These are phyloP conservation scores for Hamamelis virginiana DNA, from an alignment of 164 flowering plant genomes.

Conservation along the genomic window DNA sequence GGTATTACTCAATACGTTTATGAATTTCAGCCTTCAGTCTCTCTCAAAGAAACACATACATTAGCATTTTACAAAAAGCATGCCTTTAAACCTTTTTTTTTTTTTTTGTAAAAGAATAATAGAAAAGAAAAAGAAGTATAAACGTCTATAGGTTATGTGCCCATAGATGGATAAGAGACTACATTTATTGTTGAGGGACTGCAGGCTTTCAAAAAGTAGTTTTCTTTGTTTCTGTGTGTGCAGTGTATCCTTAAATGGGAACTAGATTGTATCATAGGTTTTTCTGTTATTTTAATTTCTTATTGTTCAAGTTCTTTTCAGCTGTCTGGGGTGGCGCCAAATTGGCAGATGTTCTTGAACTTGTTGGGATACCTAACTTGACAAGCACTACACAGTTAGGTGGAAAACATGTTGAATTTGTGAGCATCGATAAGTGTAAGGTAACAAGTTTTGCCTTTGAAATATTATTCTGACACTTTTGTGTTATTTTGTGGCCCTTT, in stretches of 20 bases:
- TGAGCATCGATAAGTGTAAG: constrained; percentile 93
- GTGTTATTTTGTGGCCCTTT: neutral
- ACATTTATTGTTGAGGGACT: neutral
- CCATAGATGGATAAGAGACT: neutral
- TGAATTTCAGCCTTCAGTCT: neutral
- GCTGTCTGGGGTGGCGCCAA: constrained; percentile 96
- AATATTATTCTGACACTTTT: neutral
- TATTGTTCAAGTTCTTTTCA: constrained; percentile 27
- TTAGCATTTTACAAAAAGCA: no score
- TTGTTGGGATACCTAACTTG: constrained; percentile 69
- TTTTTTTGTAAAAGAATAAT: no score
- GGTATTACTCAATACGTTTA: neutral
- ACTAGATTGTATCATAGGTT: neutral
- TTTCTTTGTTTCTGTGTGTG: no score
- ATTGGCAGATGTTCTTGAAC: constrained; percentile 89
- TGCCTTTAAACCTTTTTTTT: no score
- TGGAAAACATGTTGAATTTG: constrained; percentile 95
- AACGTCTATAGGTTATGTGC: neutral
- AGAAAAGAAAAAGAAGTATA: no score
- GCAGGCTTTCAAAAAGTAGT: no score
- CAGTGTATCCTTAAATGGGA: no score
- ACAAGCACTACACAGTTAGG: constrained; percentile 56
- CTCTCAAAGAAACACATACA: neutral
- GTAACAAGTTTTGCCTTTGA: constrained; percentile 31
- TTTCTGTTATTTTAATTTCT: neutral